Evolutionary conservation across 2,329 filamentous ascomycete genomes (phyloP).

Genomic region (Ceratocystis harringtonii): DNA sequence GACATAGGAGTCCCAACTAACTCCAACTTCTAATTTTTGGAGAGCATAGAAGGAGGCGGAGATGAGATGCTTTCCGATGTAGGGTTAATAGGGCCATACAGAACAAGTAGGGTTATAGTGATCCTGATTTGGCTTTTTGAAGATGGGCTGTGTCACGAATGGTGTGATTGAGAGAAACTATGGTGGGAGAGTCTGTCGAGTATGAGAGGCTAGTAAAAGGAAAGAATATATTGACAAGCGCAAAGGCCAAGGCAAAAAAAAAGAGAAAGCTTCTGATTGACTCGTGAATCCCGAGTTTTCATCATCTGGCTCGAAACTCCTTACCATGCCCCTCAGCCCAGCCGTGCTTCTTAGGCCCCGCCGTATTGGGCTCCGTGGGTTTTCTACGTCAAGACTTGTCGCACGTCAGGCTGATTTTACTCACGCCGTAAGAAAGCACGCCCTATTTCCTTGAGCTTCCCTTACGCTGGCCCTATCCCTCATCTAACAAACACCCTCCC

Average conservation of each 20-base stretch:
- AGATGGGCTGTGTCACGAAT: too few relatives aligned
- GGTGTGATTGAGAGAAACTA: background rate
- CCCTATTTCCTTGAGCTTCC: background rate
- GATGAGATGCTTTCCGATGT: too few relatives aligned
- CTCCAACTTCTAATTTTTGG: too few relatives aligned
- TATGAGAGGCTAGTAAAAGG: background rate
- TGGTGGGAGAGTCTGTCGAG: background rate
- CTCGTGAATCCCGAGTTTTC: too few relatives aligned
- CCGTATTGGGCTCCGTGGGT: constrained; percentile 18
- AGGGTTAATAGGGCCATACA: too few relatives aligned
- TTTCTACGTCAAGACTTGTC: constrained; percentile 25
- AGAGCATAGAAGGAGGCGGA: too few relatives aligned
- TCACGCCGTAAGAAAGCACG: constrained; percentile 28
- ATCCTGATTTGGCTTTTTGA: too few relatives aligned
- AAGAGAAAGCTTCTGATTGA: too few relatives aligned
- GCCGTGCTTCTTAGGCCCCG: background rate
- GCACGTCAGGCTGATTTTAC: constrained; percentile 29
- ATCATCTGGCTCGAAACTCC: background rate
- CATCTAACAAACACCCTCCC: background rate
- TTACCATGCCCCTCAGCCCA: background rate
- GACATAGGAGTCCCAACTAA: too few relatives aligned
- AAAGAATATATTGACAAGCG: too few relatives aligned
- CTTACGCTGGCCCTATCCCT: background rate
- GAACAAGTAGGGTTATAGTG: too few relatives aligned
- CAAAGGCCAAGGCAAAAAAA: too few relatives aligned